Evolutionary conservation across 2,329 filamentous ascomycete genomes (phyloP), one percentile per base, ranked within the genome.

Genomic region (Phialocephala subalpina): DNA sequence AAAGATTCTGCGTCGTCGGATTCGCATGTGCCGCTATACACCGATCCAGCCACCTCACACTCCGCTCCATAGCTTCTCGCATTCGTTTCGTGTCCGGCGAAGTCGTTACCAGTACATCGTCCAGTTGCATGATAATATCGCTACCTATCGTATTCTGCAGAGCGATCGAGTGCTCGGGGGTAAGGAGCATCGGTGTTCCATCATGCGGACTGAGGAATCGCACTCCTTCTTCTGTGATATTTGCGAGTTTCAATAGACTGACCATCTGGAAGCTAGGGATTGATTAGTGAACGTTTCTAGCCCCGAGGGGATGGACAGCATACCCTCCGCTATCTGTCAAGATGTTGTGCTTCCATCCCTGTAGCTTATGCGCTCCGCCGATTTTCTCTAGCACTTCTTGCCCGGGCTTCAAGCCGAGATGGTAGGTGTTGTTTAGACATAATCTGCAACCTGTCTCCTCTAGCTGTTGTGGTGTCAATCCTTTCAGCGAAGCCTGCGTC

Each of bases 91-190:
- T 83, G 78, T 99, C 96, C 0, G 95, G 95, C 0, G 94, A 97
- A 0, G 96, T 99, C 0, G 96, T 98, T 35, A 94, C 95, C 60
- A 99, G 91, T 16, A 99, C 97, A 79, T 99, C 97, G 82, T 99
- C 96, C 3, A 99, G 89, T 80, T 99, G 97, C 97, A 99, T 99
- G 72, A 98, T 97, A 73, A 99, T 98, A 80, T 99, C 96, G 69
- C 93, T 97, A 70, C 96, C 96, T 75, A 99, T 99, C 62, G 91
- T 95, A 80, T 99, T 98, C 78, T 99, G 96, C 3, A 99, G 85
- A 12, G 90, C 91, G 73, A 99, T 97, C 0, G 96, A 98, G 81
- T 98, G 95, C 78, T 99, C 97, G 0, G 96, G 96, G 0, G 96
- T 99, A 56, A 99, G 88, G 12, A 99, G 89, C 96, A 99, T 98